Evolutionary conservation across 75 land plant genomes (phyloP).

Genomic region (Sequoiadendron giganteum): DNA sequence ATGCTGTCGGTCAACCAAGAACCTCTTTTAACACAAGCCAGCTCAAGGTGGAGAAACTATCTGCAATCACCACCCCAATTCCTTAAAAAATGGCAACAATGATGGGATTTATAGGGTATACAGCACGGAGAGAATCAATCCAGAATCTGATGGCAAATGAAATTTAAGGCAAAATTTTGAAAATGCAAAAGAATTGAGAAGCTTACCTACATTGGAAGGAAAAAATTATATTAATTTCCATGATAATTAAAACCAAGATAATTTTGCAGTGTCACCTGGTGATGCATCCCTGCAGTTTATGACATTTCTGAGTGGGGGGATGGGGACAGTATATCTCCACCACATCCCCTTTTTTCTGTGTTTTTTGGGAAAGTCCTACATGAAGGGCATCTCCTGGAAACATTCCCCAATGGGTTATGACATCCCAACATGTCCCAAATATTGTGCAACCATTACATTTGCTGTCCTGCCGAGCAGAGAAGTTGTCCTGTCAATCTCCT

Average conservation of each 20-base stretch:
- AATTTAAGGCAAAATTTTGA: not conserved
- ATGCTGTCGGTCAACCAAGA: not conserved
- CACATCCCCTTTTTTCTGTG: no score
- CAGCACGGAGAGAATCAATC: not conserved
- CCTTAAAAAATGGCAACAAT: not conserved
- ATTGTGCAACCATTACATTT: no score
- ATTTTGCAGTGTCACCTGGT: no score
- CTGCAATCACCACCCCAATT: not conserved
- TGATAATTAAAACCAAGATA: not conserved
- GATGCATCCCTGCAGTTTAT: no score
- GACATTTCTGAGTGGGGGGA: no score
- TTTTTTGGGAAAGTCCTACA: no score
- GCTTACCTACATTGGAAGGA: not conserved
- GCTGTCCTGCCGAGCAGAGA: no score
- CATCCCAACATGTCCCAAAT: no score
- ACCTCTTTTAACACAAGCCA: not conserved
- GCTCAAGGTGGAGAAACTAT: not conserved
- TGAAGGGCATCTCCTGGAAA: no score
- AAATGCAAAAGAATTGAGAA: not conserved
- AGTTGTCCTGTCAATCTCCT: conserved; percentile 5
- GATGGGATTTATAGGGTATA: not conserved
- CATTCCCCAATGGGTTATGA: no score
- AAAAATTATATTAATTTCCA: no score
- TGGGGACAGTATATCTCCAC: no score
- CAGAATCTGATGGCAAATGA: not conserved